Evolutionary conservation across 257 asterid genomes (phyloP), one percentile per base, ranked within the genome.

Genomic region (Solanum piurae): DNA sequence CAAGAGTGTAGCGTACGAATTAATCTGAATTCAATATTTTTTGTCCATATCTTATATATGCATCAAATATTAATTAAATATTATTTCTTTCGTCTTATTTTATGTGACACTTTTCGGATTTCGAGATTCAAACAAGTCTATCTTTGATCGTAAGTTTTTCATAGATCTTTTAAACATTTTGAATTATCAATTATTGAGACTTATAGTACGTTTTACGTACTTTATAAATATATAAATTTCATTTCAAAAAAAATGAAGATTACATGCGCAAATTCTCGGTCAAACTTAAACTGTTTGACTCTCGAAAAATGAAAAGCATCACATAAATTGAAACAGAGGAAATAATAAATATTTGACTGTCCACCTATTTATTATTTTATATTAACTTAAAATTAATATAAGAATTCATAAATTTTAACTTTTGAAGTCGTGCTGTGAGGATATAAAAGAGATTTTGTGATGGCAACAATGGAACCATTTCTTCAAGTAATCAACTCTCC

Each of bases 11-110:
- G 2, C 36, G 3, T 0, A 16, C 1, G 1, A 1, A 3, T 68
- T 68, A 1, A 27, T 3, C 0, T 0, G 4, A 68, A 27, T 12
- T 68, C 21, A 12, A 1, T 68, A 68, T 12, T 27, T 68, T 66
- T 68, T 68, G 1, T 27, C 2, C 5, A n/a, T 3, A n/a, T 64
- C 1, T n/a, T 10, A 62, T 23, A 23, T 2, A n/a, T 64, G 16
- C 1, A 46, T 46, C 55, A 46, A 46, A 46, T 46, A 46, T 46
- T n/a, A 25, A 25, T 2, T 25, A 66, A 12, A 66, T 66, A 25
- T 25, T 46, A 46, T 0, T 46, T 0, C 0, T 46, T 46, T 0
- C 2, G 6, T 12, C 6, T 0, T 0, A 46, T 12, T 12, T 44
- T 46, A 46, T 46, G 55, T 46, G 18, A 1, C 18, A 46, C 18